A percentile compares a stretch with the other conserved stretches of the same genome.
Conservation (phyloP, 345 rosid species). For the Boechera stricta region DNA sequence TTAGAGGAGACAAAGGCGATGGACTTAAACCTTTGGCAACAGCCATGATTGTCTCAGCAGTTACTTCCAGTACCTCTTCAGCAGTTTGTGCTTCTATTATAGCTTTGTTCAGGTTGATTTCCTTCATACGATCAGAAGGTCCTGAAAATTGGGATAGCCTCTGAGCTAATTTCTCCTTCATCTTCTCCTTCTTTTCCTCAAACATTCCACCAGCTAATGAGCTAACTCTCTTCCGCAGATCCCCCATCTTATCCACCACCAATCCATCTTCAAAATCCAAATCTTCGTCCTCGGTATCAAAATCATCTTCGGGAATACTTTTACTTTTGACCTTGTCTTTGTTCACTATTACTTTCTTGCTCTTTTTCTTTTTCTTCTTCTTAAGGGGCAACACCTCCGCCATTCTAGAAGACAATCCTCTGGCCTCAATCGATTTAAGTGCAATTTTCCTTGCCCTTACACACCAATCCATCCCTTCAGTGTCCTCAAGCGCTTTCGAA, state of each 20-base stretch:
- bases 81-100: slow-evolving; percentile 85
- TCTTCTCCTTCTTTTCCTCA: slow-evolving; percentile 66
- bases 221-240: slow-evolving; percentile 59
- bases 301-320: slow-evolving; percentile 48
- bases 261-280: slow-evolving; percentile 41
- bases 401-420: slow-evolving; percentile 63
- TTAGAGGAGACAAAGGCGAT: slow-evolving; percentile 82
- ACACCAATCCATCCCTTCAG: slow-evolving; percentile 94
- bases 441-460: slow-evolving; percentile 78
- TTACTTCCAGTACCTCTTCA: slow-evolving; percentile 71
- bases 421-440: slow-evolving; percentile 71
- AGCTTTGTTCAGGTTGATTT: slow-evolving; percentile 71
- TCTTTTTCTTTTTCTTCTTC: slow-evolving; percentile 61
- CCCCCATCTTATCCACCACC: slow-evolving; percentile 42
- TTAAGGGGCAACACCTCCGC: slow-evolving; percentile 59
- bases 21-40: slow-evolving; percentile 91
- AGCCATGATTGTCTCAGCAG: slow-evolving; percentile 74
- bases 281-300: slow-evolving; percentile 51
- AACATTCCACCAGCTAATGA: slow-evolving; percentile 73
- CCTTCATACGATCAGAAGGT: slow-evolving; percentile 77
- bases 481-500: slow-evolving; percentile 56
- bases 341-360: slow-evolving; percentile 50
- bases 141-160: slow-evolving; percentile 77
- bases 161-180: slow-evolving; percentile 66
- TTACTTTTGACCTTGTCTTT: slow-evolving; percentile 48